Evolutionary conservation across 2,329 filamentous ascomycete genomes (phyloP), one percentile per base, ranked within the genome.

Genomic region (Bipolaris cookei): DNA sequence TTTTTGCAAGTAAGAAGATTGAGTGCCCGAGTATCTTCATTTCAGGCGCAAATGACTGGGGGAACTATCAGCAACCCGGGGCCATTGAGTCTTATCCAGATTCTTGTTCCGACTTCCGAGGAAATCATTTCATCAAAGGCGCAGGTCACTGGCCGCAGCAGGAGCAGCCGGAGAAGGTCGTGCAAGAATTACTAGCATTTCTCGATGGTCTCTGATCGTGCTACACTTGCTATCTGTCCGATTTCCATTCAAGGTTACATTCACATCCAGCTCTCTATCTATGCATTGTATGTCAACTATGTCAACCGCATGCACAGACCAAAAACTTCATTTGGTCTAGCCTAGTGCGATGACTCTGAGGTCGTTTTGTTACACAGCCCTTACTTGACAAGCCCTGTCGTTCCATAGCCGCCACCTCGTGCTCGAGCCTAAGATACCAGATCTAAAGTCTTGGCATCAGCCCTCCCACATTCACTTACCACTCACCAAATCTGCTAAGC

Each of bases 71-170:
- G 69, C 82, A 88, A 62, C 87, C 87, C 0, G 86, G 86, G 0
- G 86, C 82, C 0, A 69, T 90, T 4, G 85, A 90, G 67, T 80
- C 79, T 25, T 84, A 86, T 72, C 77, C 77, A 5, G 74, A 79
- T 6, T 78, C 78, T 0, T 88, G 85, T 61, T 76, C 73, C 23
- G 80, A 82, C 56, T 88, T 86, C 67, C 78, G 78, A 47, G 83
- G 84, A 0, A 72, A 78, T 32, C 81, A 69, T 47, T 75, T 87
- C 16, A 76, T 90, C 11, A 81, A 87, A 14, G 81, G 81, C 0
- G 87, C 86, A 4, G 88, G 88, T 0, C 88, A 90, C 76, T 90
- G 88, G 88, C 83, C 88, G 34, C 87, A 88, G 68, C 86, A 90
- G 72, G 87, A 90, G 70, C 80, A 85, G 68, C 83, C 86, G 1